Evolutionary conservation across 345 rosid genomes (phyloP).

Genomic region (Clarkia xantiana): DNA sequence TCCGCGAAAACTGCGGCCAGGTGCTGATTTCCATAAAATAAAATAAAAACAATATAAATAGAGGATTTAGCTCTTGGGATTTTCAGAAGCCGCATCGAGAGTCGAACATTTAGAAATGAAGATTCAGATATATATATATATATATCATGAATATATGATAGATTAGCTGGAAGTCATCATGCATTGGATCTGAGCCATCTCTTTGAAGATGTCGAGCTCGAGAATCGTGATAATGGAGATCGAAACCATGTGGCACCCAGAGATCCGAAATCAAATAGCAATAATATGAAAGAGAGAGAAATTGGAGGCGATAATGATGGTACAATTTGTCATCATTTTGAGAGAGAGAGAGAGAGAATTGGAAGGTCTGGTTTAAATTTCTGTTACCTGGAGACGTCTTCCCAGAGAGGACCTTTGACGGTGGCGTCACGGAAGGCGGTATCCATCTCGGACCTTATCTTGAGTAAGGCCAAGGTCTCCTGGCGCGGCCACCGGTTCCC

Average conservation of each 20-base stretch:
- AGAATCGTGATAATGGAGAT: constrained; percentile 24
- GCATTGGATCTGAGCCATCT: constrained; percentile 40
- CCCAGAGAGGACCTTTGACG: too few relatives aligned
- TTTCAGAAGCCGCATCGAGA: constrained; percentile 20
- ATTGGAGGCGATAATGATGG: background rate
- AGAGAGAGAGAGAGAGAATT: too few relatives aligned
- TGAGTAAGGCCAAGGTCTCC: too few relatives aligned
- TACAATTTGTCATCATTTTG: too few relatives aligned
- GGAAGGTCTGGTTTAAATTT: too few relatives aligned
- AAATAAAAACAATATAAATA: background rate
- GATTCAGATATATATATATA: background rate
- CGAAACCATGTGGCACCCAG: constrained; percentile 28
- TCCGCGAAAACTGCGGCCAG: background rate
- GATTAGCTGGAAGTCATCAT: constrained; percentile 40
- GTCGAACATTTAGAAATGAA: constrained; percentile 7
- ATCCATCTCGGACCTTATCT: too few relatives aligned
- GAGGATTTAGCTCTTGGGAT: constrained; percentile 34
- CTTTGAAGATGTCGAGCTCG: constrained; percentile 26
- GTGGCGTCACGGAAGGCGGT: too few relatives aligned
- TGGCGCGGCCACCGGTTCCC: too few relatives aligned
- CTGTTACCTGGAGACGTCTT: too few relatives aligned
- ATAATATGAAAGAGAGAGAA: constrained; percentile 7
- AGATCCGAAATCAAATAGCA: background rate
- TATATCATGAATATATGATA: background rate
- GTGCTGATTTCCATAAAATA: background rate